Conservation (phyloP, 768 basidiomycete genomes). For the Rossbeevera mucosa region DNA sequence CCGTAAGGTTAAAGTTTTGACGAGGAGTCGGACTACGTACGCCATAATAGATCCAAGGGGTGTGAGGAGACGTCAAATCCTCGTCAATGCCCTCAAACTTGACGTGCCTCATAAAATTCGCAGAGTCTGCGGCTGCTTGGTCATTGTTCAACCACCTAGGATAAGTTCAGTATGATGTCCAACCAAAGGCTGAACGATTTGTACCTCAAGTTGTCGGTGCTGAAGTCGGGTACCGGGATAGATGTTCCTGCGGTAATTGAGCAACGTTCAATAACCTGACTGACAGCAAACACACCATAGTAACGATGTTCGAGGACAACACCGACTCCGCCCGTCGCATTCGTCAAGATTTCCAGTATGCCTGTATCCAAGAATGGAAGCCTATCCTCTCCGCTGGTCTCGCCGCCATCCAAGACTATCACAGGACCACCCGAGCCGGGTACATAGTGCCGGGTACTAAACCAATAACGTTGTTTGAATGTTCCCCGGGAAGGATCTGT, state of each 20-base stretch:
- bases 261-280: neutral
- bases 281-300: constrained; percentile 52
- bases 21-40: constrained; percentile 39
- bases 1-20: neutral
- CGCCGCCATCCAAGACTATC: constrained; percentile 88
- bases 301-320: constrained; percentile 92
- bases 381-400: constrained; percentile 77
- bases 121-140: constrained; percentile 87
- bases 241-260: constrained; percentile 52
- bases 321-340: constrained; percentile 81
- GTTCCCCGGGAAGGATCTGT: constrained; percentile 54
- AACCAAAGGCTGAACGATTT: neutral
- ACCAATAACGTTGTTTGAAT: constrained; percentile 90
- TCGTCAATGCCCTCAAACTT: constrained; percentile 67
- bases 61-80: constrained; percentile 64
- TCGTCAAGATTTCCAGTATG: constrained; percentile 81
- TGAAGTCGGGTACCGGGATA: constrained; percentile 68
- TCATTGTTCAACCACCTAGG: constrained; percentile 82
- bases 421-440: constrained; percentile 73
- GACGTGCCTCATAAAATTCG: constrained; percentile 83
- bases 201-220: constrained; percentile 77
- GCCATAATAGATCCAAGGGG: constrained; percentile 93
- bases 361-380: constrained; percentile 59
- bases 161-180: constrained; percentile 1
- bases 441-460: constrained; percentile 77